phyloP scores from a whole-genome alignment of 2,329 filamentous ascomycete species.

The Chalara sp. region DNA sequence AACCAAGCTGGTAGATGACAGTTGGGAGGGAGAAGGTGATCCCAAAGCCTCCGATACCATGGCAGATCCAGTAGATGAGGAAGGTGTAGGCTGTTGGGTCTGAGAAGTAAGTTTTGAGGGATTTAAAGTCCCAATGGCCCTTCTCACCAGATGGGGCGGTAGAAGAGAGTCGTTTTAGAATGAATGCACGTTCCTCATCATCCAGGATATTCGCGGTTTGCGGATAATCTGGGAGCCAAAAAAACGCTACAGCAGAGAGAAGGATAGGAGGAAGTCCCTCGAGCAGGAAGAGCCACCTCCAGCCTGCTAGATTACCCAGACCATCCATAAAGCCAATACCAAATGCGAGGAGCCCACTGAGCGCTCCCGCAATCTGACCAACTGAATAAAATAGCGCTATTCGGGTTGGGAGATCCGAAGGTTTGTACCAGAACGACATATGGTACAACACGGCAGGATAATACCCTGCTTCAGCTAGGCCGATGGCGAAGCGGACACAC shows the following conservation, averaged over 20 bases:
- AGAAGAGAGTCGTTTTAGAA: constrained; percentile 23
- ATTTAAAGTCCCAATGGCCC: constrained; percentile 27
- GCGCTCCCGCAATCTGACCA: constrained; percentile 28
- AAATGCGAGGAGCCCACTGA: constrained; percentile 31
- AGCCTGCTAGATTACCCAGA: constrained; percentile 26
- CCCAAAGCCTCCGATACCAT: constrained; percentile 36
- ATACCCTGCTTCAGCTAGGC: constrained; percentile 31
- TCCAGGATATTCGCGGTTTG: constrained; percentile 26
- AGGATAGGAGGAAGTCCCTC: constrained; percentile 30
- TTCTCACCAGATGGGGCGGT: constrained; percentile 26
- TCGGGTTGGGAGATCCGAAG: constrained; percentile 28
- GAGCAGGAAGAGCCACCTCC: constrained; percentile 32
- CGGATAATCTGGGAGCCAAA: constrained; percentile 28
- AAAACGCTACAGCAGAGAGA: constrained; percentile 24
- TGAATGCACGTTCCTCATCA: constrained; percentile 20
- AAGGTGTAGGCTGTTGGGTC: constrained; percentile 34
- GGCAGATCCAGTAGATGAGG: constrained; percentile 32
- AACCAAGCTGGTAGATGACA: constrained; percentile 36
- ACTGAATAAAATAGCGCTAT: constrained; percentile 33
- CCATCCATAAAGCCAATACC: constrained; percentile 32
- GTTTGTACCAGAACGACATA: constrained; percentile 34
- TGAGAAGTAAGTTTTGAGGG: constrained; percentile 25
- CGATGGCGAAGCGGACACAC: constrained; percentile 32
- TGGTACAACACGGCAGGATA: constrained; percentile 31
- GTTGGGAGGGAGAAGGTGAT: constrained; percentile 34